phyloP scores from a whole-genome alignment of 2,329 filamentous ascomycete species.

The Phaeosphaeriaceae sp. region DNA sequence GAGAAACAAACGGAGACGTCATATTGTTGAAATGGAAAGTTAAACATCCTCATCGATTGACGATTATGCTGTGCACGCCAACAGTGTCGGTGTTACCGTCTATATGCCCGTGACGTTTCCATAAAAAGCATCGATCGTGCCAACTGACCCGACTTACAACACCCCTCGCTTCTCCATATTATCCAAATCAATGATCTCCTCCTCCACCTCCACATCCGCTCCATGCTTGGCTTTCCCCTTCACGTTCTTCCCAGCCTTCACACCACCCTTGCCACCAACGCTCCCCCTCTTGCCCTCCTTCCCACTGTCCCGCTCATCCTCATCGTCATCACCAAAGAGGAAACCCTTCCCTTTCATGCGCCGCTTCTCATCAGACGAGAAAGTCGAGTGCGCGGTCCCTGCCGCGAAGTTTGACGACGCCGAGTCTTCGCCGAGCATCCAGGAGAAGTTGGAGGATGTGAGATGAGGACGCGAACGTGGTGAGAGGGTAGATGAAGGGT shows the following conservation, averaged over 20 bases:
- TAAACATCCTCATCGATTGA: too few relatives aligned
- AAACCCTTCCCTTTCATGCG: conserved; percentile 48
- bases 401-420: conserved; percentile 43
- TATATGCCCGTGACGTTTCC: too few relatives aligned
- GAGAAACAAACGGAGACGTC: too few relatives aligned
- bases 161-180: conserved; percentile 43
- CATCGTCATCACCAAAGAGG: conserved; percentile 51
- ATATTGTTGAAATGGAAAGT: too few relatives aligned
- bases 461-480: conserved; percentile 67
- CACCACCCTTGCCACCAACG: conserved; percentile 21
- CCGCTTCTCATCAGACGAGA: conserved; percentile 45
- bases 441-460: conserved; percentile 78
- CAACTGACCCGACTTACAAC: too few relatives aligned
- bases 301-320: conserved; percentile 26
- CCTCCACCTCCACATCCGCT: conserved; percentile 36
- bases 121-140: too few relatives aligned
- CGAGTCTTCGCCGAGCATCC: conserved; percentile 68
- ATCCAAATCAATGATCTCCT: conserved; percentile 47
- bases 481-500: conserved; percentile 35
- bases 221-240: conserved; percentile 35
- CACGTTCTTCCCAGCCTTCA: conserved; percentile 21
- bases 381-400: conserved; percentile 40
- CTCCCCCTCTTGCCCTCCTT: conserved; percentile 31
- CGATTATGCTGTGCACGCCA: too few relatives aligned
- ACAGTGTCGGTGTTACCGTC: too few relatives aligned